Base-by-base conservation (phyloP, 192 early-diverging fungal genomes). In the Linnemannia zychae region DNA sequence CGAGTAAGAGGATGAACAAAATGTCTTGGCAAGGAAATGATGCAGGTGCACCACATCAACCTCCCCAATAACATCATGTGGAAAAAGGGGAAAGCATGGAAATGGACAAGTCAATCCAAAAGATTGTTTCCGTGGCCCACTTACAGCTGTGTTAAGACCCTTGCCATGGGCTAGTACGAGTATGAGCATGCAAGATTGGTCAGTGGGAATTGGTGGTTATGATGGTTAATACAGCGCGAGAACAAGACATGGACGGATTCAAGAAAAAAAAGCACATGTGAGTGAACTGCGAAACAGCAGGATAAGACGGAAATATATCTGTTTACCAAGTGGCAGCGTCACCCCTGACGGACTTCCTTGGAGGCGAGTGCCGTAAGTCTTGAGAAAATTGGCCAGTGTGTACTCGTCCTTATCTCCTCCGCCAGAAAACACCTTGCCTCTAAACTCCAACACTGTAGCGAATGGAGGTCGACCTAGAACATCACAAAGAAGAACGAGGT, bases 371-470 rank as follows among this genome's bases (percentile, higher is more conserved):
- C 75, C 49, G 49, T 89, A 90, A 4, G 76, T 87, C 2, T 76
- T 77, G 18, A 92, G 48, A 65, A 92, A 90, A 38, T 90, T 90
- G 0, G 80, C 49, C 1, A 92, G 60, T 0, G 91, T 92, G 46
- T 90, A 84, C n/a, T 92, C 91, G 31, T 65, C 84, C n/a, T 49
- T 37, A 57, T 92, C 91, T 7, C 86, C 90, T 15, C 91, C 91
- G 28, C 79, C 80, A 37, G 88, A 88, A 52, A 92, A 92, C 16
- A 85, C 90, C 60, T 92, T 92, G 33, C 91, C 91, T 47, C 91
- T 83, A 65, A 88, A 90, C 68, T 91, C 90, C 63, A 87, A 78
- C 7, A 90, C 84, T 22, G 79, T 88, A 1, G 89, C 81, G 34
- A 90, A 89, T 1, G 90, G 90, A n/a, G 90, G 90, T 47, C 90